A percentile compares a stretch with the other conserved stretches of the same genome.
Evolutionary conservation across 2,329 filamentous ascomycete genomes (phyloP).

Genomic region (Fonsecaea monophora): DNA sequence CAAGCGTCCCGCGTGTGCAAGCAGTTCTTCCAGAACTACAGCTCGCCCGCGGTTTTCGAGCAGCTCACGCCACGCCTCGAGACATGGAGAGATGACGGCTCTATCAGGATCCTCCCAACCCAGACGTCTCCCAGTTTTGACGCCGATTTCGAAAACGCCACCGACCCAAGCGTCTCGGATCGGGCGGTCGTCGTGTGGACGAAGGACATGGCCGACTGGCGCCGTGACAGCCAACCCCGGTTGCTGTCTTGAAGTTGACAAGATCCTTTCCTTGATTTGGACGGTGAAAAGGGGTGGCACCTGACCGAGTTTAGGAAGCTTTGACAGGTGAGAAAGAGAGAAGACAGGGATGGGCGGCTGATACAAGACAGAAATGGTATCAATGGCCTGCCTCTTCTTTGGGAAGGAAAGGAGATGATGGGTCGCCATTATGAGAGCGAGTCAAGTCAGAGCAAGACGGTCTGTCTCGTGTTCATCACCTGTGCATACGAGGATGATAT

Average conservation of each 20-base stretch:
- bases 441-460: too few relatives aligned
- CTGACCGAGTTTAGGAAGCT: too few relatives aligned
- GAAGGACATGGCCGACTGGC: constrained; percentile 22
- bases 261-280: background rate
- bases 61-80: constrained; percentile 22
- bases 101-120: constrained; percentile 11
- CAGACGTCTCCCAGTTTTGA: background rate
- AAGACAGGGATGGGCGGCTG: too few relatives aligned
- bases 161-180: constrained; percentile 18
- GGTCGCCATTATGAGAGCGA: too few relatives aligned
- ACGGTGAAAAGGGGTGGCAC: background rate
- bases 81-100: constrained; percentile 36
- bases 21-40: constrained; percentile 16
- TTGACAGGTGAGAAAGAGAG: too few relatives aligned
- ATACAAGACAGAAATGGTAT: too few relatives aligned
- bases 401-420: too few relatives aligned
- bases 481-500: background rate
- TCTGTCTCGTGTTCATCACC: too few relatives aligned
- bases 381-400: too few relatives aligned
- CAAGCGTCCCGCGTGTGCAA: constrained; percentile 71
- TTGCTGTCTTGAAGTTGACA: background rate
- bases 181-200: constrained; percentile 29
- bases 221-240: constrained; percentile 1
- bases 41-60: background rate
- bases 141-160: background rate